Evolutionary conservation across 306 rosid genomes (phyloP).

Genomic region (Cucumis cinereus): DNA sequence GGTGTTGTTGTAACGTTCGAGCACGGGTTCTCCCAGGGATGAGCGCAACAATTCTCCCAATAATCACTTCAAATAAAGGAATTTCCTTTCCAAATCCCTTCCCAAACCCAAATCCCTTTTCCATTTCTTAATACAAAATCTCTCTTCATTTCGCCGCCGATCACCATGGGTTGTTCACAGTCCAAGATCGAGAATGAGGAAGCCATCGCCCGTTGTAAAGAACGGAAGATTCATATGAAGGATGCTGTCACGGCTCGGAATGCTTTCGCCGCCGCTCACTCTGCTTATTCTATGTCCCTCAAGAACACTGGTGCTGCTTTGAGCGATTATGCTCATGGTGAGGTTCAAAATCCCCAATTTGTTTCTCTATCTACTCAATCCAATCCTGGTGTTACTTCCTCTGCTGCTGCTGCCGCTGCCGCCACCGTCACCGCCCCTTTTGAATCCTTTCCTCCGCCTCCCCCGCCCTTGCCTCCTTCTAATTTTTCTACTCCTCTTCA

Average conservation of each 20-base stretch:
- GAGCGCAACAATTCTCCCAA: not conserved
- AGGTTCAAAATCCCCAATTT: conserved; percentile 30
- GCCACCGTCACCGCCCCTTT: conserved; percentile 35
- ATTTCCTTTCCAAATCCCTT: not conserved
- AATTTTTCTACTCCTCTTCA: conserved; percentile 24
- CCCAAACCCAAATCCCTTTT: not conserved
- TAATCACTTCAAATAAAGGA: not conserved
- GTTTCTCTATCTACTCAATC: not conserved
- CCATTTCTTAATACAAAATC: not conserved
- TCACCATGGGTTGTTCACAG: conserved; percentile 69
- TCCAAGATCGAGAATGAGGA: conserved; percentile 97
- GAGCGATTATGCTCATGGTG: conserved; percentile 64
- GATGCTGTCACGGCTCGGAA: conserved; percentile 52
- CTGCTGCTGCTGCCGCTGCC: conserved; percentile 46
- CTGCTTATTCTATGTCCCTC: conserved; percentile 46
- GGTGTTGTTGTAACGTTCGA: conserved; percentile 2
- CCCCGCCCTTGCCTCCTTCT: conserved; percentile 26
- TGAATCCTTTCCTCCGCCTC: conserved; percentile 41
- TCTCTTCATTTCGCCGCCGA: not conserved
- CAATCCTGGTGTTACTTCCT: not conserved
- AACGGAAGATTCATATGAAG: conserved; percentile 59
- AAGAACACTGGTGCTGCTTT: conserved; percentile 81
- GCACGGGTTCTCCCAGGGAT: not conserved
- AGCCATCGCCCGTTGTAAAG: conserved; percentile 73
- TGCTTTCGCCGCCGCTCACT: conserved; percentile 87